These are phyloP conservation scores for Pugionium dolabratum DNA, from an alignment of 345 rosid species.

Conservation along the genomic window DNA sequence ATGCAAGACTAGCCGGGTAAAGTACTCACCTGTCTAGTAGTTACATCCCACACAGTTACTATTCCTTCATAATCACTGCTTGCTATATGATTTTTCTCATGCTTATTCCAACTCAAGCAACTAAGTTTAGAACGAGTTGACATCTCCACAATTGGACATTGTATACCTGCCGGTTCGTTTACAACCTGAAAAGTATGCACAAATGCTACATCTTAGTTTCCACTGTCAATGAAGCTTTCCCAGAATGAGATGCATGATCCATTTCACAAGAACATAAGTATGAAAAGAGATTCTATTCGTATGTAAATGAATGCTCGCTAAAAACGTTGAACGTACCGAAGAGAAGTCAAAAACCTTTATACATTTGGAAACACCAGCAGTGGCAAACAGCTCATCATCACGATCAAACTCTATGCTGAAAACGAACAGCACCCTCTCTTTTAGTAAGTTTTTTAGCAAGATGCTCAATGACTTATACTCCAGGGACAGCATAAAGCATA, in stretches of 20 bases:
- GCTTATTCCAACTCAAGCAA: slow-evolving; percentile 98
- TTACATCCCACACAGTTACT: slow-evolving; percentile 98
- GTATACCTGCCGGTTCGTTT: slow-evolving; percentile 70
- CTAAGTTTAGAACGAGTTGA: slow-evolving; percentile 94
- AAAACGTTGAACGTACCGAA: slow-evolving; percentile 51
- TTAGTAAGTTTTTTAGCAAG: slow-evolving; percentile 23
- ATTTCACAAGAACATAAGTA: slow-evolving; percentile 21
- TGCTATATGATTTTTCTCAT: slow-evolving; percentile 85
- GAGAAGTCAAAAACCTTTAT: slow-evolving; percentile 96
- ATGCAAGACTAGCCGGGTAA: slow-evolving; percentile 4
- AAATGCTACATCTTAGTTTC: slow-evolving; percentile 10
- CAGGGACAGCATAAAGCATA: slow-evolving; percentile 23
- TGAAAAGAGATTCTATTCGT: neutral
- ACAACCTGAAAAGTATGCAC: slow-evolving; percentile 63
- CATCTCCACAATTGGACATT: slow-evolving; percentile 95
- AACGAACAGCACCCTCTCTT: slow-evolving; percentile 17
- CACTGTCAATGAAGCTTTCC: slow-evolving; percentile 23
- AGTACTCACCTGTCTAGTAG: slow-evolving; percentile 76
- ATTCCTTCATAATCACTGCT: slow-evolving; percentile 99
- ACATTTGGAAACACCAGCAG: slow-evolving; percentile 95
- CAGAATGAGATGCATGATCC: slow-evolving; percentile 16
- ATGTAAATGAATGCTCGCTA: slow-evolving; percentile 11
- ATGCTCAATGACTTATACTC: slow-evolving; percentile 7
- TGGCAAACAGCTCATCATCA: slow-evolving; percentile 96
- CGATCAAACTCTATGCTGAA: slow-evolving; percentile 97